These are phyloP conservation scores for Fusarium paranaense DNA, from an alignment of 2,329 filamentous ascomycete genomes.

Conservation along the genomic window DNA sequence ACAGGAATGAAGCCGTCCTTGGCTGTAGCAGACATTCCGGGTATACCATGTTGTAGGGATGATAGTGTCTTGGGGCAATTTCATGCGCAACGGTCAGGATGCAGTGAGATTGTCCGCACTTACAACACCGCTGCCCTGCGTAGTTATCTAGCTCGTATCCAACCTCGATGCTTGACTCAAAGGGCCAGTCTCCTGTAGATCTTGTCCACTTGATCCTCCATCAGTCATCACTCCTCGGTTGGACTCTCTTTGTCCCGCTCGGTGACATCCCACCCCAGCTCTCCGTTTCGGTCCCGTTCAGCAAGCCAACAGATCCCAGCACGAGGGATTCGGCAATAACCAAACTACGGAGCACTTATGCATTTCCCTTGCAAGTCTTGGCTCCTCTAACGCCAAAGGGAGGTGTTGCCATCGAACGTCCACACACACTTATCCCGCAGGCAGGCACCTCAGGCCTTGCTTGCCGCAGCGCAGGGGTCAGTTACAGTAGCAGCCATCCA, in stretches of 20 bases:
- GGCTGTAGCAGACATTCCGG: neutral
- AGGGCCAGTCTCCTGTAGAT: conserved; percentile 19
- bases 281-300: neutral
- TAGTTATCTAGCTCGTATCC: neutral
- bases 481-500: conserved; percentile 3
- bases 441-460: conserved; percentile 4
- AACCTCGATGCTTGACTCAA: neutral
- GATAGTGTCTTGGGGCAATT: neutral
- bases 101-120: neutral
- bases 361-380: neutral
- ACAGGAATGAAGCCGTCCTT: neutral
- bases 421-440: neutral
- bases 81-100: neutral
- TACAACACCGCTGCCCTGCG: neutral
- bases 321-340: conserved; percentile 28
- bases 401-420: conserved; percentile 26
- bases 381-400: conserved; percentile 12
- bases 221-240: neutral
- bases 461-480: conserved; percentile 33
- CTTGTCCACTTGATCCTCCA: neutral
- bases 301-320: conserved; percentile 12
- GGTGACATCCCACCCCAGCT: conserved; percentile 21
- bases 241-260: conserved; percentile 21
- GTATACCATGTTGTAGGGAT: conserved; percentile 1
- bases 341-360: neutral